Evolutionary conservation across 495 filamentous ascomycete species (phyloP).

Genomic region (Geoglossum glabrum): DNA sequence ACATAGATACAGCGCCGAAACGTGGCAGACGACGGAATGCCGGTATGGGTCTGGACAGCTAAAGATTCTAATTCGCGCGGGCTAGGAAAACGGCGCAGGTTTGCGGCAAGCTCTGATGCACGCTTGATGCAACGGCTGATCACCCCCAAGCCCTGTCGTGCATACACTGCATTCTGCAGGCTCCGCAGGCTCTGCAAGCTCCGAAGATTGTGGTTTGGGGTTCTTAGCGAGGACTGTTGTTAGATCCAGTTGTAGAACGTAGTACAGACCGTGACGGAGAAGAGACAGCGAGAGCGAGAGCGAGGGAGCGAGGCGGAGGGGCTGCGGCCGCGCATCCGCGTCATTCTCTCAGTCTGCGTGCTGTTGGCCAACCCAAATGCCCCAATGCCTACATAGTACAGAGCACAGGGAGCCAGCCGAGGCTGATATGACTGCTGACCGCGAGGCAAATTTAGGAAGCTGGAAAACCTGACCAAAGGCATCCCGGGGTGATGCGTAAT

Average conservation of each 20-base stretch:
- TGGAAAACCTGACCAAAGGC: not conserved
- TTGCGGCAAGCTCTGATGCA: not conserved
- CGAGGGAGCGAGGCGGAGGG: no score
- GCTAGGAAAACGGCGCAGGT: not conserved
- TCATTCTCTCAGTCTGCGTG: no score
- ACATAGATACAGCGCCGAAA: not conserved
- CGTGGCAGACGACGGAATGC: not conserved
- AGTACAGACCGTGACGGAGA: no score
- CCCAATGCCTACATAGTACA: no score
- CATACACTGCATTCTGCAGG: not conserved
- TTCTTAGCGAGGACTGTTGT: not conserved
- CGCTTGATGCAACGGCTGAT: constrained; percentile 1
- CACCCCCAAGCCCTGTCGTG: not conserved
- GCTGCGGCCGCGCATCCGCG: no score
- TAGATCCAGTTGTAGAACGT: not conserved
- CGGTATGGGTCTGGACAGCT: not conserved
- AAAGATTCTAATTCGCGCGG: not conserved
- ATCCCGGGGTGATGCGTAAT: not conserved
- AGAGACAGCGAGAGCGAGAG: no score
- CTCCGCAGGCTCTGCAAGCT: not conserved
- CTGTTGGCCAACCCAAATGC: no score
- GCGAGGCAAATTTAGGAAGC: not conserved
- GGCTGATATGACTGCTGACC: not conserved
- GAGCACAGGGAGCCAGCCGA: no score
- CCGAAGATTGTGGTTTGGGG: not conserved